Evolutionary conservation across 2,329 filamentous ascomycete species (phyloP), one percentile per base, ranked within the genome.

Genomic region (Teratosphaeria gauchensis): DNA sequence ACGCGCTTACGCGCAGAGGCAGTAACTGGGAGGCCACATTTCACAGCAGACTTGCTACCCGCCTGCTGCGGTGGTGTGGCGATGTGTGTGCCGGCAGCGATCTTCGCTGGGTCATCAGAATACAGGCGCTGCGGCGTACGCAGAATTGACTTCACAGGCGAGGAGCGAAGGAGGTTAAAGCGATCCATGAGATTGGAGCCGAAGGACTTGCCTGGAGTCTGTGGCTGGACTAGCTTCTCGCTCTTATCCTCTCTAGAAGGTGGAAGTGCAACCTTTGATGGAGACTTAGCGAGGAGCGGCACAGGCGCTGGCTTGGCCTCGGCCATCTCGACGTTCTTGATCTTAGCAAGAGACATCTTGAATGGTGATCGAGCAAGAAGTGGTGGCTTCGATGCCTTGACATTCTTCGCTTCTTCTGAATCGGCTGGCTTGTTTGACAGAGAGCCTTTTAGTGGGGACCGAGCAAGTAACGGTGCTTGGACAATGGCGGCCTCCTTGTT

Each of bases 111-210:
- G 62, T 85, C 82, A 57, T 79, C 75, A 1, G 82, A 84, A 70
- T 83, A 85, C 48, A 84, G 75, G 65, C 84, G 69, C 73, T 82
- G 68, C 69, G 84, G 73, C 68, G 79, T 73, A 76, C 83, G 82
- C n/a, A 87, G 78, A 61, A 87, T 86, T 1, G 83, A 85, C 64
- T 82, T 84, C 60, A 86, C 76, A 12, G 77, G 76, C n/a, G 75
- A 74, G 31, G 80, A 67, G n/a, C 75, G 80, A 31, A 83, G 78
- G 6, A 83, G 66, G 58, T 77, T 75, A 61, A 75, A 72, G 61
- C 73, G 77, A 24, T 72, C 69, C 35, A 77, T 69, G 30, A 75
- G 66, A 53, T 74, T 73, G 57, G 69, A 71, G 16, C 63, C 62
- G 1, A 58, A 61, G 21, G 60, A 60, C 55, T 70, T 69, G n/a